Evolutionary conservation across 768 basidiomycete species (phyloP), one percentile per base, ranked within the genome.

Genomic region (Leccinum subgranulosum): DNA sequence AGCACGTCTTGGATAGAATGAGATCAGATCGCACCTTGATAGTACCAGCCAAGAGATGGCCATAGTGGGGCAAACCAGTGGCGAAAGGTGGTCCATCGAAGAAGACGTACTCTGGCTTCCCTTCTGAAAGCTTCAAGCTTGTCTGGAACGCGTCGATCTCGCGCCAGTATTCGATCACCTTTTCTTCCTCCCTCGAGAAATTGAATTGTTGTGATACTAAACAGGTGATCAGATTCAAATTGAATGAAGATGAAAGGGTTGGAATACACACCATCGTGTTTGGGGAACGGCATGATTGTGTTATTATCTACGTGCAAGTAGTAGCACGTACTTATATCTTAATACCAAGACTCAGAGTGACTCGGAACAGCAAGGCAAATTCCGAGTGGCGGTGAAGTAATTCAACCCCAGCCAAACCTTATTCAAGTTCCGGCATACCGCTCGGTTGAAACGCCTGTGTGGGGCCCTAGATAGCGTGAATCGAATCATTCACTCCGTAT

Each of bases 111-210:
- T 91, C 86, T 17, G 94, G 94, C 39, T 87, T 81, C 3, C 94
- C 94, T 69, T 96, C 88, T 0, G 92, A 93, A 48, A 95, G 85
- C 76, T 93, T 94, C 64, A 98, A 74, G 64, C 90, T 92, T 7
- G 95, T 98, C 69, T 88, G 85, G 76, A 99, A 99, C 60, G 97
- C 97, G 77, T 98, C 93, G 71, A 99, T 99, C 71, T 95, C 94
- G 64, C 83, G 80, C 96, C 96, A 98, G 76, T 85, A 98, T 52
- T 81, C 79, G 60, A 97, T 76, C 55, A 97, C 92, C 66, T 94
- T 93, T 69, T 90, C 87, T 71, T 95, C 93, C 73, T 94, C 93
- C 73, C 84, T 85, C 19, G 93, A 77, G 69, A 94, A 96, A 73
- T 85, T 85, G 73, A 96, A 96, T 17, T 77, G 76, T 17, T 84